Evolutionary conservation across 2,329 filamentous ascomycete species (phyloP), one percentile per base, ranked within the genome.

Genomic region (Apiospora kogelbergensis): DNA sequence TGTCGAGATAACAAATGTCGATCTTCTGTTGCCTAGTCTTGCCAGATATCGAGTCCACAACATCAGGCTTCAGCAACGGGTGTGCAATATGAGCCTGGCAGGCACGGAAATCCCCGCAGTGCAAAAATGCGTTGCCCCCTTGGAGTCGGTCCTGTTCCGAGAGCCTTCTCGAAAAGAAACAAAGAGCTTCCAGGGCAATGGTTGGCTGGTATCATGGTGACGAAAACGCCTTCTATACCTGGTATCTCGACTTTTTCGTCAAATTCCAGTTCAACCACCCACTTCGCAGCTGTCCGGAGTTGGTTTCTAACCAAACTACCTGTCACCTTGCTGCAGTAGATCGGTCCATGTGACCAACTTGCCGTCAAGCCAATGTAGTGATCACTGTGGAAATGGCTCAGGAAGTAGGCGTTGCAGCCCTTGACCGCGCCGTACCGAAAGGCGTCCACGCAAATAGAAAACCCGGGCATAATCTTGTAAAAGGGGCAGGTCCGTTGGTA

Each of bases 341-440:
- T 98, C 0, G 95, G 95, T 0, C 96, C 96, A 78, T 99, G 95
- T 46, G 85, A 89, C 96, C 96, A 99, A 41, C 86, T 93, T 9
- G 92, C 90, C 13, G 93, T 96, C 13, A 99, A 83, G 2, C 96
- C 96, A 42, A 98, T 90, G 75, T 99, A 99, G 78, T 99, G 96
- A 78, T 99, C 96, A 76, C 94, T 98, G 80, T 99, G 96, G 74
- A 98, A 99, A 78, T 99, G 96, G 74, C 95, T 98, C 13, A 99
- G 86, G 74, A 99, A 99, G 78, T 99, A 99, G 1, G 95, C 96
- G 67, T 93, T 91, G 78, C 95, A 97, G 0, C 94, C 95, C 77
- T 97, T 88, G 0, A 99, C 93, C 4, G 95, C 94, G 2, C 96
- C 96, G 76, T 98, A 99, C 24, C 95, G 90, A 76, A 99, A 97